Conservation (phyloP, 1,139 yeast genomes). For the Pichia sp. region DNA sequence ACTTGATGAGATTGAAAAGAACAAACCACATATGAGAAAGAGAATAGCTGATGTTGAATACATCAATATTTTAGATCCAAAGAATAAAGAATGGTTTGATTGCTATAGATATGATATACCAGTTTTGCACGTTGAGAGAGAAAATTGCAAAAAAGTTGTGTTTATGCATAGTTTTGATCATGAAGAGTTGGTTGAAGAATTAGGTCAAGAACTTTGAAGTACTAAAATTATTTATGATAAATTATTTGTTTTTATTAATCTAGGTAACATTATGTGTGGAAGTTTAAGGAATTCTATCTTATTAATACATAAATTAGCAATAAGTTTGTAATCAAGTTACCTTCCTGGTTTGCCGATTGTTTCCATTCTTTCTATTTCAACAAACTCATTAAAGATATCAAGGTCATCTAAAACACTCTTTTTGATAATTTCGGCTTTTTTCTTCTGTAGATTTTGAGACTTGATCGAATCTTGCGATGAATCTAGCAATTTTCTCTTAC, state of each 20-base stretch:
- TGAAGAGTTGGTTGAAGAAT: slow-evolving; percentile 47
- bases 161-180: slow-evolving; percentile 71
- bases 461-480: slow-evolving; percentile 6
- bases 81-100: slow-evolving; percentile 70
- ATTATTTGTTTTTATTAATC: not conserved
- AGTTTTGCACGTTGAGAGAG: slow-evolving; percentile 65
- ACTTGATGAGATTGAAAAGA: slow-evolving; percentile 22
- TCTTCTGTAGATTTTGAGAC: slow-evolving; percentile 1
- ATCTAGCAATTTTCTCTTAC: slow-evolving; percentile 7
- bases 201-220: slow-evolving; percentile 28
- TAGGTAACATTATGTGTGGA: too few relatives aligned
- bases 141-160: slow-evolving; percentile 43
- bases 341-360: slow-evolving; percentile 9
- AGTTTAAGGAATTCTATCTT: too few relatives aligned
- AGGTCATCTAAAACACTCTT: slow-evolving; percentile 7
- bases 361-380: slow-evolving; percentile 11
- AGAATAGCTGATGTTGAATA: slow-evolving; percentile 34
- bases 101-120: slow-evolving; percentile 83
- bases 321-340: too few relatives aligned
- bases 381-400: slow-evolving; percentile 13
- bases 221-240: too few relatives aligned
- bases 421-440: not conserved
- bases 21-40: slow-evolving; percentile 8
- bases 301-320: too few relatives aligned
- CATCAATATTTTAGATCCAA: slow-evolving; percentile 64